phyloP scores from a whole-genome alignment of 768 basidiomycete species.

The Collybia nuda region DNA sequence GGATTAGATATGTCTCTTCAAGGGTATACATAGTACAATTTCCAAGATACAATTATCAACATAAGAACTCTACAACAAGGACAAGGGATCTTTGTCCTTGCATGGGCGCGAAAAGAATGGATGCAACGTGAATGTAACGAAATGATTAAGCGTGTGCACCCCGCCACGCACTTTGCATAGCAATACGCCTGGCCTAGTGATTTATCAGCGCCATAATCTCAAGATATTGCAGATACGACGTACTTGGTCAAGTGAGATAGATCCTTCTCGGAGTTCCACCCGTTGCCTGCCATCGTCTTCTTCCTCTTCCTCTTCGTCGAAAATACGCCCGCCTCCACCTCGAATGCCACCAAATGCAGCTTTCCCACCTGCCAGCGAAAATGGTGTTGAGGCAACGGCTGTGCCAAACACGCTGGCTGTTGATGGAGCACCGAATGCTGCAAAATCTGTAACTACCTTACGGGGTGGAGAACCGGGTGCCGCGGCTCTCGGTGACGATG shows the following conservation, averaged over 20 bases:
- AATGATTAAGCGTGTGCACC: constrained; percentile 51
- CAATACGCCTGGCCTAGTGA: constrained; percentile 73
- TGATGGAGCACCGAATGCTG: constrained; percentile 76
- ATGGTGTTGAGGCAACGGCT: constrained; percentile 77
- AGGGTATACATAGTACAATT: constrained; percentile 7
- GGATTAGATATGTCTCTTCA: constrained; percentile 1
- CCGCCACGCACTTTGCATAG: constrained; percentile 90
- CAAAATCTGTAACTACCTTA: constrained; percentile 88
- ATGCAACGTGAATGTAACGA: background rate
- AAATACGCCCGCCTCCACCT: constrained; percentile 30
- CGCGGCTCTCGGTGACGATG: constrained; percentile 38
- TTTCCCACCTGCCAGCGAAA: constrained; percentile 76
- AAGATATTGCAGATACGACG: constrained; percentile 14
- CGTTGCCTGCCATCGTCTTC: constrained; percentile 67
- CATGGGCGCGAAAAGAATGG: constrained; percentile 11
- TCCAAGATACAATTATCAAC: constrained; percentile 12
- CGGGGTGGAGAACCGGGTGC: constrained; percentile 69
- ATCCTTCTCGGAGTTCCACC: constrained; percentile 77
- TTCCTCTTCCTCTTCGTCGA: constrained; percentile 73
- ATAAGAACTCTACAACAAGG: constrained; percentile 14
- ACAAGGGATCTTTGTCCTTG: constrained; percentile 6
- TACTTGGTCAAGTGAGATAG: constrained; percentile 93
- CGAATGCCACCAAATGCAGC: constrained; percentile 85
- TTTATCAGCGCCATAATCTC: constrained; percentile 6
- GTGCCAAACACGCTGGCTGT: constrained; percentile 82